phyloP scores from a whole-genome alignment of 352 stramenopile species.

The Globisporangium acanthophoron region DNA sequence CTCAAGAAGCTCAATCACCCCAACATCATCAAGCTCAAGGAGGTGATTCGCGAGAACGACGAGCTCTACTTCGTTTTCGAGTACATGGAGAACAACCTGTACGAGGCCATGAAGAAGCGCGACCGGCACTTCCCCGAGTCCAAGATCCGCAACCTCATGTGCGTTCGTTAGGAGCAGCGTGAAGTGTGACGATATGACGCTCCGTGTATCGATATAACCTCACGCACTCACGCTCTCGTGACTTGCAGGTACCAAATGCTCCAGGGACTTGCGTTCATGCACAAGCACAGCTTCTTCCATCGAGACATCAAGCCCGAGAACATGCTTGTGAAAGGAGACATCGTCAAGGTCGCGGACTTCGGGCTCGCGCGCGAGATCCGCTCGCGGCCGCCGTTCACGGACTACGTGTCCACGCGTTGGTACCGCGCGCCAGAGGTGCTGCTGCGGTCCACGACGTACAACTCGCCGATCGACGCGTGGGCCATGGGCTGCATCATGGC shows the following conservation, averaged over 20 bases:
- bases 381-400: slow-evolving; percentile 91
- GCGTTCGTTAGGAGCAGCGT: neutral
- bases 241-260: slow-evolving; percentile 91
- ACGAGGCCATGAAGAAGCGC: slow-evolving; percentile 95
- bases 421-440: slow-evolving; percentile 98
- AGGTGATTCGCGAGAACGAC: slow-evolving; percentile 97
- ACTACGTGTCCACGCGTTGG: slow-evolving; percentile 98
- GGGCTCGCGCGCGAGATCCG: slow-evolving; percentile 93
- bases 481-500: slow-evolving; percentile 97
- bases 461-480: slow-evolving; percentile 96
- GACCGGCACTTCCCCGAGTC: slow-evolving; percentile 88
- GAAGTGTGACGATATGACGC: too few relatives aligned
- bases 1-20: slow-evolving; percentile 95
- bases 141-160: slow-evolving; percentile 96
- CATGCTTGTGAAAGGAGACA: slow-evolving; percentile 94
- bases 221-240: too few relatives aligned
- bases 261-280: slow-evolving; percentile 96
- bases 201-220: too few relatives aligned
- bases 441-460: slow-evolving; percentile 93
- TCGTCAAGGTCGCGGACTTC: slow-evolving; percentile 98
- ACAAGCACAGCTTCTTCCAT: slow-evolving; percentile 98
- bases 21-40: slow-evolving; percentile 98
- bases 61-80: slow-evolving; percentile 99
- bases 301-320: slow-evolving; percentile 98
- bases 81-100: slow-evolving; percentile 98